Percentiles rank a stretch among this genome's conserved stretches.
Evolutionary conservation across 805 yeast genomes (phyloP).

Genomic region (Teunomyces funiuensis): DNA sequence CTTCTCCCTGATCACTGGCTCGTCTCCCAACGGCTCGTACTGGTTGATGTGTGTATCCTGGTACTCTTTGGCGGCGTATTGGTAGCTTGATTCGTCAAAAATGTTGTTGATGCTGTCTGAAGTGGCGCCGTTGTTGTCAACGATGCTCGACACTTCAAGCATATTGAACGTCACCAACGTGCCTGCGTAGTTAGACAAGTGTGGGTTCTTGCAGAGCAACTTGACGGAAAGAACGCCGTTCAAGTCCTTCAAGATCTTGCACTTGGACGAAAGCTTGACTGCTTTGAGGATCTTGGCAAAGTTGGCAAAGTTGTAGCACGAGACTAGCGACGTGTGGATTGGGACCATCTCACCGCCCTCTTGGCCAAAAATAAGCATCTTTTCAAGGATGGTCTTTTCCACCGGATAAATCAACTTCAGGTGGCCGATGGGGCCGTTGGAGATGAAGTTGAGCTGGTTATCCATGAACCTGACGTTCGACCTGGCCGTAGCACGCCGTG

Average conservation of each 20-base stretch:
- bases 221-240: slow-evolving; percentile 39
- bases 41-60: slow-evolving; percentile 2
- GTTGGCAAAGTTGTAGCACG: slow-evolving; percentile 32
- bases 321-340: slow-evolving; percentile 21
- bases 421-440: slow-evolving; percentile 72
- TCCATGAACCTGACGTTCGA: slow-evolving; percentile 10
- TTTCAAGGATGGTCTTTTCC: slow-evolving; percentile 61
- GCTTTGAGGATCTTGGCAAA: slow-evolving; percentile 35
- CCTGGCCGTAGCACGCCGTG: slow-evolving; percentile 1
- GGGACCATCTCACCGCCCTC: slow-evolving; percentile 27
- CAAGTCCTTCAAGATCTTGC: slow-evolving; percentile 38
- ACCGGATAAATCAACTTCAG: slow-evolving; percentile 67
- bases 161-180: slow-evolving; percentile 40
- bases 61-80: slow-evolving; percentile 15
- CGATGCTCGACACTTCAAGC: slow-evolving; percentile 29
- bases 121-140: slow-evolving; percentile 9
- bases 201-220: slow-evolving; percentile 34
- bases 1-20: slow-evolving; percentile 19
- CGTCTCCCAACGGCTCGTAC: slow-evolving; percentile 8
- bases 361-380: slow-evolving; percentile 40
- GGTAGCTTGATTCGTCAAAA: slow-evolving; percentile 29
- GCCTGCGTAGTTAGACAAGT: slow-evolving; percentile 31
- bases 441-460: slow-evolving; percentile 54
- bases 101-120: slow-evolving; percentile 18
- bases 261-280: slow-evolving; percentile 38